phyloP scores from a whole-genome alignment of 257 asterid genomes.

The Knoxia roxburghii region DNA sequence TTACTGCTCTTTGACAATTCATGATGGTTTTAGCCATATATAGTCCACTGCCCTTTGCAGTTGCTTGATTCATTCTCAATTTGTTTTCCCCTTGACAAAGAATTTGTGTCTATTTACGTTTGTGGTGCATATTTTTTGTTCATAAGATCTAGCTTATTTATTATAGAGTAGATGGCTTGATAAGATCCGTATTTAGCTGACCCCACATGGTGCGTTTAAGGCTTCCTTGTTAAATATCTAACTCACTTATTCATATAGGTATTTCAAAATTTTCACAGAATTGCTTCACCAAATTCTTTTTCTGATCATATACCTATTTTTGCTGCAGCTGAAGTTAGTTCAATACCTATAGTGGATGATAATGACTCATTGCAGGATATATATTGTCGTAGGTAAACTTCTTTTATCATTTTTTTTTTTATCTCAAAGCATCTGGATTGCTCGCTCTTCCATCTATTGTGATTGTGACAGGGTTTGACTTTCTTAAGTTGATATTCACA shows the following conservation, averaged over 20 bases:
- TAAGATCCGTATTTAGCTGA: too few relatives aligned
- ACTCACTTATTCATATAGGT: background rate
- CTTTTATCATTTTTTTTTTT: background rate
- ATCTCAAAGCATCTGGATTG: background rate
- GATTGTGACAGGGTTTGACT: background rate
- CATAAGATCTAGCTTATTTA: background rate
- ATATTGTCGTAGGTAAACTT: conserved; percentile 56
- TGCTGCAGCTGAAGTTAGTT: conserved; percentile 62
- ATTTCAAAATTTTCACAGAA: background rate
- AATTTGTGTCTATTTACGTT: background rate
- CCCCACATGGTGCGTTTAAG: too few relatives aligned
- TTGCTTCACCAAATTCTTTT: background rate
- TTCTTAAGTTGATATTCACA: background rate
- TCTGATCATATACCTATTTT: conserved; percentile 3
- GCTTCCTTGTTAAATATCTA: too few relatives aligned
- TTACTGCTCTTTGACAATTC: background rate
- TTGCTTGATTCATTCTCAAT: background rate
- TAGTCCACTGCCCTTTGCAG: background rate
- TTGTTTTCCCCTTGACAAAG: background rate
- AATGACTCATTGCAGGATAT: conserved; percentile 67
- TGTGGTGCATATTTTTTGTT: background rate
- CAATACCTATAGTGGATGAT: conserved; percentile 72
- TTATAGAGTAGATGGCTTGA: too few relatives aligned
- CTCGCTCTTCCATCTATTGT: background rate
- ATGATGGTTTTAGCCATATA: background rate